Evolutionary conservation across 345 rosid genomes (phyloP).

Genomic region (Toxicodendron radicans): DNA sequence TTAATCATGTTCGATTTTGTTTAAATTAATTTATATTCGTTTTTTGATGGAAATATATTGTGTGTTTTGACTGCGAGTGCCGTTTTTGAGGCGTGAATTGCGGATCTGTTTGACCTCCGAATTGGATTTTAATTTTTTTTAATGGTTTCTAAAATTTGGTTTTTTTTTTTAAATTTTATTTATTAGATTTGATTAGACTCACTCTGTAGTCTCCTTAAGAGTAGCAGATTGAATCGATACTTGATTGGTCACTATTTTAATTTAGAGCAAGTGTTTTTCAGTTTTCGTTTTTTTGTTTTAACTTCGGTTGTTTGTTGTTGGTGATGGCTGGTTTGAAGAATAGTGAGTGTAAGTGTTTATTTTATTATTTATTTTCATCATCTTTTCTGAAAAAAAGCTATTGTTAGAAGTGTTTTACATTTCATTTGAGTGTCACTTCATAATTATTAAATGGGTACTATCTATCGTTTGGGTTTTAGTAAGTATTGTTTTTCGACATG

Average conservation of each 20-base stretch:
- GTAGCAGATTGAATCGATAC: conserved; percentile 39
- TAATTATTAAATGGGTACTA: neutral
- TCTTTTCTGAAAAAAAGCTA: conserved; percentile 8
- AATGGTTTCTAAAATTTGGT: conserved; percentile 23
- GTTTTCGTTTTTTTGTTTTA: neutral
- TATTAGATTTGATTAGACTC: conserved; percentile 20
- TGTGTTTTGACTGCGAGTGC: conserved; percentile 26
- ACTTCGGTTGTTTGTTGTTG: conserved; percentile 1
- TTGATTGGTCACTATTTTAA: conserved; percentile 17
- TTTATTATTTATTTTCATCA: neutral
- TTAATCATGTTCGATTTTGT: neutral
- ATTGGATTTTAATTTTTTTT: conserved; percentile 24
- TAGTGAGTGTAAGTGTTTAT: neutral
- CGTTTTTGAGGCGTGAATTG: conserved; percentile 35
- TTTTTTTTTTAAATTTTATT: neutral
- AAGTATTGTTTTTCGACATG: too few species aligned
- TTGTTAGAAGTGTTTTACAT: conserved; percentile 3
- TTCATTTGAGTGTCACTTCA: neutral
- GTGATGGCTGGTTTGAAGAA: neutral
- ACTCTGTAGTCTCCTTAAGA: conserved; percentile 30
- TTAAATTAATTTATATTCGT: neutral
- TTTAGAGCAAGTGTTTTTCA: neutral
- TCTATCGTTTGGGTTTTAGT: neutral
- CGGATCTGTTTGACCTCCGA: conserved; percentile 57
- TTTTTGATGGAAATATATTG: neutral